These are phyloP conservation scores for Penicillium sp. DNA, from an alignment of 2,329 filamentous ascomycete species.

Conservation along the genomic window DNA sequence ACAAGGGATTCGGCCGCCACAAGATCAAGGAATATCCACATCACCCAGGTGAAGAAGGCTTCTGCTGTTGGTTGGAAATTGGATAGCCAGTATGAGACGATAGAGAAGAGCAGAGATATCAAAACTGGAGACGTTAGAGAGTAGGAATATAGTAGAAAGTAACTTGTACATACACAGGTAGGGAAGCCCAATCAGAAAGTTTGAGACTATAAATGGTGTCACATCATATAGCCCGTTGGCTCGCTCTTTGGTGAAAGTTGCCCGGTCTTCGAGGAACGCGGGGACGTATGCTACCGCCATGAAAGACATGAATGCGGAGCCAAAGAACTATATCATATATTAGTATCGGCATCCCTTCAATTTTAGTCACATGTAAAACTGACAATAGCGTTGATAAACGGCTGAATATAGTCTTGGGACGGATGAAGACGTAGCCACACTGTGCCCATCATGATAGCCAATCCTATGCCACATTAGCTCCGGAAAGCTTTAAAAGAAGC, in stretches of 20 bases:
- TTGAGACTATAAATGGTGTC: slow-evolving; percentile 68
- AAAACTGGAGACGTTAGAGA: slow-evolving; percentile 50
- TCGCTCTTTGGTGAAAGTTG: slow-evolving; percentile 71
- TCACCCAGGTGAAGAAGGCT: slow-evolving; percentile 73
- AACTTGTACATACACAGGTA: slow-evolving; percentile 59
- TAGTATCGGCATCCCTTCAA: not conserved
- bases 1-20: slow-evolving; percentile 79
- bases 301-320: slow-evolving; percentile 72
- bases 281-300: slow-evolving; percentile 85
- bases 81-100: slow-evolving; percentile 74
- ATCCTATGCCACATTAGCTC: slow-evolving; percentile 38
- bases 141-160: not conserved
- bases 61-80: slow-evolving; percentile 65
- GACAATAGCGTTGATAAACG: slow-evolving; percentile 75
- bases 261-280: slow-evolving; percentile 74
- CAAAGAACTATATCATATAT: slow-evolving; percentile 54
- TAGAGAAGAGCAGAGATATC: slow-evolving; percentile 71
- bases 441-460: slow-evolving; percentile 85
- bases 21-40: slow-evolving; percentile 84
- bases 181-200: slow-evolving; percentile 78
- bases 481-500: slow-evolving; percentile 8
- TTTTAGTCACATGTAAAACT: slow-evolving; percentile 16
- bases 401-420: slow-evolving; percentile 70
- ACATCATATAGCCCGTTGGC: slow-evolving; percentile 79
- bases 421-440: slow-evolving; percentile 73